Evolutionary conservation across 1,284 basidiomycete genomes (phyloP).

Genomic region (Rhodotorula sp.): DNA sequence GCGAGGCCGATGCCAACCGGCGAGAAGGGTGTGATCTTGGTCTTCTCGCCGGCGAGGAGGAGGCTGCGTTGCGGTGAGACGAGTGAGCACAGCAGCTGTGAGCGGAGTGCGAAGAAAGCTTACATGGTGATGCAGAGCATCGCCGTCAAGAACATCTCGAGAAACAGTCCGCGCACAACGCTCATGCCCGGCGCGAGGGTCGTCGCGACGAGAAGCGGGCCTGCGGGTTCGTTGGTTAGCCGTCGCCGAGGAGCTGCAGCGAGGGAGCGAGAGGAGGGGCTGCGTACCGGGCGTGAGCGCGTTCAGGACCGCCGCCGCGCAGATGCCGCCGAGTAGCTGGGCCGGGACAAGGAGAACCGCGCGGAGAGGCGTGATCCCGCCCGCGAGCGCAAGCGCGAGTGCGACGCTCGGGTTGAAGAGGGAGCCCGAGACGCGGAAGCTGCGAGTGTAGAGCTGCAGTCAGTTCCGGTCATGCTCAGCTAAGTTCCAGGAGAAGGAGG

Average conservation of each 20-base stretch:
- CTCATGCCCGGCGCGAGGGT: slow-evolving; percentile 18
- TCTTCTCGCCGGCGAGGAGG: slow-evolving; percentile 51
- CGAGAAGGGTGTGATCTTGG: slow-evolving; percentile 68
- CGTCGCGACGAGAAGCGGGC: slow-evolving; percentile 19
- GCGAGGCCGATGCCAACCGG: slow-evolving; percentile 64
- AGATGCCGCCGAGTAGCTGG: slow-evolving; percentile 39
- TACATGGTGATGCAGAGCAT: slow-evolving; percentile 54
- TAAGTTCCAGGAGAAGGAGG: neutral
- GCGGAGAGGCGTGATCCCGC: slow-evolving; percentile 64
- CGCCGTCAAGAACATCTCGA: slow-evolving; percentile 49
- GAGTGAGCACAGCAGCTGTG: too few relatives aligned
- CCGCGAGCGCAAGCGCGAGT: slow-evolving; percentile 63
- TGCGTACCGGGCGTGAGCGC: slow-evolving; percentile 15
- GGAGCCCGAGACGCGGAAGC: slow-evolving; percentile 39
- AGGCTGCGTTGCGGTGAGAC: slow-evolving; percentile 39
- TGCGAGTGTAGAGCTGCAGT: slow-evolving; percentile 29
- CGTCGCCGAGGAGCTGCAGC: too few relatives aligned
- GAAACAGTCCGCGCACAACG: slow-evolving; percentile 19
- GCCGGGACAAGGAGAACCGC: slow-evolving; percentile 64
- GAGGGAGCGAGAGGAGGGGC: neutral
- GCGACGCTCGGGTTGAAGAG: slow-evolving; percentile 71
- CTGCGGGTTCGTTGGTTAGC: neutral
- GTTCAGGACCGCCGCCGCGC: slow-evolving; percentile 36
- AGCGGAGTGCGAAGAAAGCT: slow-evolving; percentile 49
- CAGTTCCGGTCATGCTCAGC: too few relatives aligned